These are phyloP conservation scores for Calcarisporium arbuscula DNA, from an alignment of 2,329 filamentous ascomycete species.

Conservation along the genomic window DNA sequence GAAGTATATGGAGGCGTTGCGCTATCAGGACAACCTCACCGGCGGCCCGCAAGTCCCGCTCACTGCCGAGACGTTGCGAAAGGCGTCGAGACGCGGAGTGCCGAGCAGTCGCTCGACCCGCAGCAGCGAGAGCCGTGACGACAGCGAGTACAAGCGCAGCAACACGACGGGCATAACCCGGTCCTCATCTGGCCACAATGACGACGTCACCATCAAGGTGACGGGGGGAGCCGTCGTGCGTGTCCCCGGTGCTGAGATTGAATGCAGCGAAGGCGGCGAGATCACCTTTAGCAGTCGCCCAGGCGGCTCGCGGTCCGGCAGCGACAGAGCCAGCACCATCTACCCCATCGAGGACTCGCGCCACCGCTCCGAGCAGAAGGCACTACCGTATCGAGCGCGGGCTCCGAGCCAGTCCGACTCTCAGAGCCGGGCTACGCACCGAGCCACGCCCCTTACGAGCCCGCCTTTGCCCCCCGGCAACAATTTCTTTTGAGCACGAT, in stretches of 20 bases:
- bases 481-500: slow-evolving; percentile 24
- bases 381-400: slow-evolving; percentile 37
- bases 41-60: slow-evolving; percentile 40
- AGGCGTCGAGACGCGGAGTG: slow-evolving; percentile 38
- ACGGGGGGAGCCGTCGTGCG: slow-evolving; percentile 49
- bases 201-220: slow-evolving; percentile 57
- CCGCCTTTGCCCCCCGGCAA: slow-evolving; percentile 18
- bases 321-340: slow-evolving; percentile 45
- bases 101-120: slow-evolving; percentile 50
- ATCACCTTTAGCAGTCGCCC: slow-evolving; percentile 44
- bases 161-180: slow-evolving; percentile 56
- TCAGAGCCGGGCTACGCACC: slow-evolving; percentile 27
- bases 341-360: slow-evolving; percentile 41
- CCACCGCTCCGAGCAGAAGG: slow-evolving; percentile 35
- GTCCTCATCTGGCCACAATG: slow-evolving; percentile 44
- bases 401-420: slow-evolving; percentile 46
- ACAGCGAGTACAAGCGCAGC: slow-evolving; percentile 57
- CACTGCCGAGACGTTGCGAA: slow-evolving; percentile 50
- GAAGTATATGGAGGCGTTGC: slow-evolving; percentile 29
- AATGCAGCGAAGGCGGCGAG: slow-evolving; percentile 52
- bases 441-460: slow-evolving; percentile 22
- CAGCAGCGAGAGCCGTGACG: slow-evolving; percentile 55
- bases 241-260: slow-evolving; percentile 51
- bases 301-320: slow-evolving; percentile 32
- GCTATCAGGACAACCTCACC: slow-evolving; percentile 48